These are phyloP conservation scores for Coemansia sp. DNA, from an alignment of 192 early-diverging fungal genomes.

Conservation along the genomic window DNA sequence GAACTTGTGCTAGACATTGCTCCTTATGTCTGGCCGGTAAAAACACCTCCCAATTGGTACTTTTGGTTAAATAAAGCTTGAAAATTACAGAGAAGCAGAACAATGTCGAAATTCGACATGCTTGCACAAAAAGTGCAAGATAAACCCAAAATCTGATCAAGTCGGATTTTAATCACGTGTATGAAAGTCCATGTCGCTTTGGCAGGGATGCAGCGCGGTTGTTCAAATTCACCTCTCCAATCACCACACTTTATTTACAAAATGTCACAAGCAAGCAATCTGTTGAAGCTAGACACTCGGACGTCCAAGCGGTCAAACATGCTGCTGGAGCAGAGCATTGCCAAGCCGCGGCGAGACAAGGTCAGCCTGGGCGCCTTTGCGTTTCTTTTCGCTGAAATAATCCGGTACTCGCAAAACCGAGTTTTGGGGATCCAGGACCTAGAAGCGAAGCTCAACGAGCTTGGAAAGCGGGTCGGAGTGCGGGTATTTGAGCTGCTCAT, in stretches of 20 bases:
- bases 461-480: conserved; percentile 92
- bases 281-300: conserved; percentile 41
- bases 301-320: conserved; percentile 47
- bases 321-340: conserved; percentile 75
- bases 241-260: not conserved
- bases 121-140: too few relatives aligned
- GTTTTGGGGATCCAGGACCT: conserved; percentile 93
- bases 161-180: not conserved
- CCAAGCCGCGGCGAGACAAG: conserved; percentile 68
- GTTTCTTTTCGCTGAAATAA: conserved; percentile 92
- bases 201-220: too few relatives aligned
- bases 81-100: not conserved
- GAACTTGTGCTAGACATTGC: conserved; percentile 22
- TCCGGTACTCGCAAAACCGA: conserved; percentile 95
- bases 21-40: not conserved
- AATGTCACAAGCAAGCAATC: conserved; percentile 22
- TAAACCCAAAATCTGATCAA: not conserved
- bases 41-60: not conserved
- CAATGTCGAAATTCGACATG: not conserved
- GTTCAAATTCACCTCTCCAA: not conserved
- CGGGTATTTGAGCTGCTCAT: conserved; percentile 85
- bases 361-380: conserved; percentile 81
- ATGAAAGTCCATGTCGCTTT: too few relatives aligned
- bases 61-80: conserved; percentile 1
- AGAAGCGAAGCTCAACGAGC: conserved; percentile 88